Conservation (phyloP, 163 green algal genomes). For the Smithsoniella earleae region DNA sequence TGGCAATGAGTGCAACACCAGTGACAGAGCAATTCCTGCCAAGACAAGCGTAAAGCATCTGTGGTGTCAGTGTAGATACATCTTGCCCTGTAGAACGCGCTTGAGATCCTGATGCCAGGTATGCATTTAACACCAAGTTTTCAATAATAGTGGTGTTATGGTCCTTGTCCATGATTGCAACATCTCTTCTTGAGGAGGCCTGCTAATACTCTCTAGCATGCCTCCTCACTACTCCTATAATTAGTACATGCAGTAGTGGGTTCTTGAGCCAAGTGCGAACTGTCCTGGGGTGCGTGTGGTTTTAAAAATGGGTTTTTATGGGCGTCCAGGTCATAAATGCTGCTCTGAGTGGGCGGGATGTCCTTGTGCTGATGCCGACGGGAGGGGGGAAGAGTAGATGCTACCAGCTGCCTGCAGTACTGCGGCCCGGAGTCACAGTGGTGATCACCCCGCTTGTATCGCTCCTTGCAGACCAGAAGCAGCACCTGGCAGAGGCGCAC, state of each 20-base stretch:
- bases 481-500: conserved; percentile 15
- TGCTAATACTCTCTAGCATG: no score
- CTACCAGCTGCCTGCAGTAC: conserved; percentile 68
- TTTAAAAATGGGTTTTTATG: neutral
- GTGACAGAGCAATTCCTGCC: no score
- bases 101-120: no score
- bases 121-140: no score
- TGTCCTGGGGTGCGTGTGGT: neutral
- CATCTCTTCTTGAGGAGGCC: no score
- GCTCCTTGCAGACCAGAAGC: conserved; percentile 84
- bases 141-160: no score
- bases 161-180: no score
- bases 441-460: conserved; percentile 92
- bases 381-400: conserved; percentile 63
- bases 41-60: no score
- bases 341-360: conserved; percentile 59
- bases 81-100: no score
- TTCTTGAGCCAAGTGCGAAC: neutral
- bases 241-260: neutral
- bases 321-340: conserved; percentile 64
- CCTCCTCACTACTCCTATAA: neutral
- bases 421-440: conserved; percentile 63
- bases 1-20: no score
- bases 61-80: no score
- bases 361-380: conserved; percentile 92